Evolutionary conservation across 2,329 filamentous ascomycete species (phyloP).

Genomic region (Sarocladium kiliense): DNA sequence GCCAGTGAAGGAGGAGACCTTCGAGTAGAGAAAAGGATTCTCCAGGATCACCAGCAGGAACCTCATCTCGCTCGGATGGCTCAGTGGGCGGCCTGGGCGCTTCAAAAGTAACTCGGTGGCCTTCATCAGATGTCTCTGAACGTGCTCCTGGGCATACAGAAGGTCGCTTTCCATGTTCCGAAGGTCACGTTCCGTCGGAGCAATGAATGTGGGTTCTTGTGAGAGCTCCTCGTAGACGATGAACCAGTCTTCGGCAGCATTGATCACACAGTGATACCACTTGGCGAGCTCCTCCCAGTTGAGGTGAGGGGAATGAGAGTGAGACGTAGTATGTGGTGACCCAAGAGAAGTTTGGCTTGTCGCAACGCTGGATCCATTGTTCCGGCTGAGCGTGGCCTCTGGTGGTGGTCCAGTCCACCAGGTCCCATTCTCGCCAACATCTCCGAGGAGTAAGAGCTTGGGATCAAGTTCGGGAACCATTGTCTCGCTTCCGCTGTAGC

Average conservation of each 20-base stretch:
- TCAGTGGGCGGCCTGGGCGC: conserved; percentile 66
- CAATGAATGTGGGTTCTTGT: conserved; percentile 21
- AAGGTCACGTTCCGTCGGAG: conserved; percentile 29
- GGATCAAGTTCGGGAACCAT: conserved; percentile 58
- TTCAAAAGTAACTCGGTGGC: conserved; percentile 75
- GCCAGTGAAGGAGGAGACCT: conserved; percentile 34
- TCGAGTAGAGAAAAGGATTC: conserved; percentile 67
- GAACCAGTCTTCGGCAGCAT: conserved; percentile 64
- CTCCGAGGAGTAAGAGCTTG: conserved; percentile 67
- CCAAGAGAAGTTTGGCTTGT: not conserved
- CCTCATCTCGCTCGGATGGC: conserved; percentile 63
- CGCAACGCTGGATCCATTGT: not conserved
- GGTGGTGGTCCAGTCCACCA: conserved; percentile 63
- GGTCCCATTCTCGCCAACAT: conserved; percentile 73
- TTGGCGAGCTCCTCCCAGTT: conserved; percentile 67
- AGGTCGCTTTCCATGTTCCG: conserved; percentile 41
- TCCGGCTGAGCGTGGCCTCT: conserved; percentile 11
- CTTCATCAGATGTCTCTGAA: conserved; percentile 68
- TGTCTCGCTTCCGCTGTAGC: conserved; percentile 13
- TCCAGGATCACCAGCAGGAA: conserved; percentile 74
- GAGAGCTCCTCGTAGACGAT: conserved; percentile 50
- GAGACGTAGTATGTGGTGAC: conserved; percentile 11
- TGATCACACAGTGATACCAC: conserved; percentile 70
- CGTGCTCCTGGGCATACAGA: conserved; percentile 59
- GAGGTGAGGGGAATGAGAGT: conserved; percentile 55